Evolutionary conservation across 805 yeast species (phyloP), one percentile per base, ranked within the genome.

Genomic region (Candida silvatica): DNA sequence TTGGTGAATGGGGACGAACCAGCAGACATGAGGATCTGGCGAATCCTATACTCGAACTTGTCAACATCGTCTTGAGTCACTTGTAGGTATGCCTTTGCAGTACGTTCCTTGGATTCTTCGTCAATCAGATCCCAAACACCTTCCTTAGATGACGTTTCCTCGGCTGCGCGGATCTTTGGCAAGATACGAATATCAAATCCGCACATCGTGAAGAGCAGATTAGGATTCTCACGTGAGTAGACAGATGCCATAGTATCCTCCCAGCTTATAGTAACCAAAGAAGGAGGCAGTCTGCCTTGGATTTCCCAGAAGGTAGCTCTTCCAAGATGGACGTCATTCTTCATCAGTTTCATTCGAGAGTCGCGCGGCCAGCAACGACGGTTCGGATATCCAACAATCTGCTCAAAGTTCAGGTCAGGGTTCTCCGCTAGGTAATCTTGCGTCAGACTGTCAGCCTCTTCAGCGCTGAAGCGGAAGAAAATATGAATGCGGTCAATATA

Each of bases 1-100:
- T 87, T 92, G 0, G 96, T 82, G 56, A 92, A 92, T 0, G 99
- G 85, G 0, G 96, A 80, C 0, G 96, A 84, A 0, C 98, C 98
- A 0, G 97, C 81, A 2, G 95, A 79, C 95, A 92, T 84, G 46
- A 92, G 66, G 33, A 92, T 77, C 49, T 90, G 95, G 22, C 96
- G 69, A 27, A 92, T 80, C 36, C 94, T 69, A 51, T 82, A 83
- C 44, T 81, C 77, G 62, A 92, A 92, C 31, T 71, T 71, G 19
- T 77, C 82, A 28, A 92, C 78, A 34, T 81, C 95, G 32, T 74
- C 85, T 30, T 76, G 77, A 0, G 94, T 71, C 0, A 92, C 97
- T 47, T 84, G 82, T 37, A 92, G 62, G 50, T 62, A 85, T 0
- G 97, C 97, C 46, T 77, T 77, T 0, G 96, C 95, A 0, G 95